A percentile compares a stretch with the other conserved stretches of the same genome.
Conservation (phyloP, 305 asterid genomes). For the Fraxinus greggii region DNA sequence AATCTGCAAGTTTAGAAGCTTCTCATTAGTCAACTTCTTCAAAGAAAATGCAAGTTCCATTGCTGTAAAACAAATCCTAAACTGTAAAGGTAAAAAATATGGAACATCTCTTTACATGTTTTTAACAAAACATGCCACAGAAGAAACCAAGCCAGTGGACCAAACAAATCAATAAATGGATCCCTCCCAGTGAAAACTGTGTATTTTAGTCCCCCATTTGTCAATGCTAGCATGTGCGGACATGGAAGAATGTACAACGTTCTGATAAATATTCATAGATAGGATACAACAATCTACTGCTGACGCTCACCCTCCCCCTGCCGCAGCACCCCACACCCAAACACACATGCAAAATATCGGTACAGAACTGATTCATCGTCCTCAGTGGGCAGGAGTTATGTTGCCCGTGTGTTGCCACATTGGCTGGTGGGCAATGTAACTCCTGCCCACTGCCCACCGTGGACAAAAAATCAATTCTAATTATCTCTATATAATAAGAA, state of each 20-base stretch:
- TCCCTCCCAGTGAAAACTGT: neutral
- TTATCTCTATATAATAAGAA: too few relatives aligned
- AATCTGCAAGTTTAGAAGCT: constrained; percentile 68
- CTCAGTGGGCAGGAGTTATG: too few relatives aligned
- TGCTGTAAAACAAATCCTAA: constrained; percentile 41
- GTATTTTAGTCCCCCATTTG: neutral
- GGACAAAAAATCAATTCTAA: too few relatives aligned
- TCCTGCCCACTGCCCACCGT: too few relatives aligned
- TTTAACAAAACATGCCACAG: neutral
- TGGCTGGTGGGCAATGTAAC: too few relatives aligned
- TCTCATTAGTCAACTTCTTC: constrained; percentile 78
- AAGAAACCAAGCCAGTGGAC: neutral
- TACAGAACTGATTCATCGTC: too few relatives aligned
- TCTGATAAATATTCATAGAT: neutral
- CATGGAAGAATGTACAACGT: neutral
- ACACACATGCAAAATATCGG: too few relatives aligned
- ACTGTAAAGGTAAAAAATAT: neutral
- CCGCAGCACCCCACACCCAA: too few relatives aligned
- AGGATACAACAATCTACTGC: neutral
- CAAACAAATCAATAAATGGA: neutral
- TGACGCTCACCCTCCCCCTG: too few relatives aligned
- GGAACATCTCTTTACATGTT: neutral
- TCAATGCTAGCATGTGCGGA: neutral
- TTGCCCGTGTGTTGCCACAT: too few relatives aligned
- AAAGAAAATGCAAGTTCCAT: constrained; percentile 85